phyloP scores from a whole-genome alignment of 2,329 filamentous ascomycete genomes.

The Nothophoma quercina region DNA sequence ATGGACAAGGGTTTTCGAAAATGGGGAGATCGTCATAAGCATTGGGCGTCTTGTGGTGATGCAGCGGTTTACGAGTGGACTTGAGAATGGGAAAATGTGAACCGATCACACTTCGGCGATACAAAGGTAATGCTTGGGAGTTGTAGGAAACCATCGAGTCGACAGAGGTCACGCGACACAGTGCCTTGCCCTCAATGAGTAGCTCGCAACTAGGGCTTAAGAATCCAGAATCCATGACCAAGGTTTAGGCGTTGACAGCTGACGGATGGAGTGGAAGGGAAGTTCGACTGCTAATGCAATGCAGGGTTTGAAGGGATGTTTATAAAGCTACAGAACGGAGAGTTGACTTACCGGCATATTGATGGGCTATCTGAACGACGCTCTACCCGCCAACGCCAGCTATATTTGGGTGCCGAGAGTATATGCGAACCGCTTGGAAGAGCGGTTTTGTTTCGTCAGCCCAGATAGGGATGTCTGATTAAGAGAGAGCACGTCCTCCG shows the following conservation, averaged over 20 bases:
- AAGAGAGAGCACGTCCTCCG: conserved; percentile 9
- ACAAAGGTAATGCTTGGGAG: conserved; percentile 6
- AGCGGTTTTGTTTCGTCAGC: conserved; percentile 19
- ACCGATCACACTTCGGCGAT: conserved; percentile 7
- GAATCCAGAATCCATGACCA: conserved; percentile 22
- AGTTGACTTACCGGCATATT: conserved; percentile 42
- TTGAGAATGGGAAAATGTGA: conserved; percentile 3
- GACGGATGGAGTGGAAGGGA: not conserved
- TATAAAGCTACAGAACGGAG: conserved; percentile 13
- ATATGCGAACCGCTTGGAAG: conserved; percentile 2
- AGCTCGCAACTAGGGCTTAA: conserved; percentile 17
- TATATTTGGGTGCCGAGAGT: conserved; percentile 22
- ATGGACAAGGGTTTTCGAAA: conserved; percentile 38
- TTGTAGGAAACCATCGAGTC: conserved; percentile 14
- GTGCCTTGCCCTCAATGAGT: conserved; percentile 18
- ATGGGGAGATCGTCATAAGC: conserved; percentile 35
- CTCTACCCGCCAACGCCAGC: conserved; percentile 11
- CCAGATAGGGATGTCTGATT: conserved; percentile 3
- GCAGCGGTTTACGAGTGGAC: conserved; percentile 25
- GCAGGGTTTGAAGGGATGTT: conserved; percentile 3
- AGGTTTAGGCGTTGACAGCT: not conserved
- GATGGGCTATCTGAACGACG: conserved; percentile 12
- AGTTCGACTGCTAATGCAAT: not conserved
- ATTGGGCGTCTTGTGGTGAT: conserved; percentile 34
- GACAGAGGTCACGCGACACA: conserved; percentile 24